Conservation (phyloP, 805 yeast species). For the Kodamaea neixiangensis region DNA sequence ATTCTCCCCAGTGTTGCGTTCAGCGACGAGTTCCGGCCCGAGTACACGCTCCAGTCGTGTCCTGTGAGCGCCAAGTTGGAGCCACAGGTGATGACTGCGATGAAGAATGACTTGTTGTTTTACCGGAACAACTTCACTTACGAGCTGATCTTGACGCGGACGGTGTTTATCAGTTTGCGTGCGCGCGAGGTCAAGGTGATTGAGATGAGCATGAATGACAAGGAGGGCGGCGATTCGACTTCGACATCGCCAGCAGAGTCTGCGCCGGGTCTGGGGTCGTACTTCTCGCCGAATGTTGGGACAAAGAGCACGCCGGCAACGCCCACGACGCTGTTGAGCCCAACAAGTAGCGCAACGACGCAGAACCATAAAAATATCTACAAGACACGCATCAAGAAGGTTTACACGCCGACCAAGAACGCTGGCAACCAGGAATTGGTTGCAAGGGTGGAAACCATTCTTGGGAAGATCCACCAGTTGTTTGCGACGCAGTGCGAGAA, state of each 20-base stretch:
- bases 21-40: slow-evolving; percentile 53
- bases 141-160: slow-evolving; percentile 33
- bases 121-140: slow-evolving; percentile 39
- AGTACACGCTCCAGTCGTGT: slow-evolving; percentile 55
- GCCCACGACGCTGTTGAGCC: slow-evolving; percentile 1
- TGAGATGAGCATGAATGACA: slow-evolving; percentile 33
- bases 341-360: neutral
- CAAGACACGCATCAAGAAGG: slow-evolving; percentile 38
- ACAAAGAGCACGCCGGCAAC: neutral
- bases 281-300: neutral
- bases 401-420: slow-evolving; percentile 36
- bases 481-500: slow-evolving; percentile 6
- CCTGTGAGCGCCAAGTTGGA: slow-evolving; percentile 54
- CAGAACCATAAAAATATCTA: slow-evolving; percentile 19
- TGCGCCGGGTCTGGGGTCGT: slow-evolving; percentile 1
- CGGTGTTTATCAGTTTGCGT: slow-evolving; percentile 44
- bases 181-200: slow-evolving; percentile 47
- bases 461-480: slow-evolving; percentile 29
- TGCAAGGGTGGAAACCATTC: slow-evolving; percentile 25
- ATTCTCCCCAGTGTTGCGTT: slow-evolving; percentile 43
- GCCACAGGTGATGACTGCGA: slow-evolving; percentile 46
- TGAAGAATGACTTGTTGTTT: slow-evolving; percentile 54
- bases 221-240: slow-evolving; percentile 1
- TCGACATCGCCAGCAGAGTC: slow-evolving; percentile 1
- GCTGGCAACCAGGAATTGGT: slow-evolving; percentile 34